Conservation (phyloP, 768 basidiomycete genomes). For the Russula griseocarnosa region DNA sequence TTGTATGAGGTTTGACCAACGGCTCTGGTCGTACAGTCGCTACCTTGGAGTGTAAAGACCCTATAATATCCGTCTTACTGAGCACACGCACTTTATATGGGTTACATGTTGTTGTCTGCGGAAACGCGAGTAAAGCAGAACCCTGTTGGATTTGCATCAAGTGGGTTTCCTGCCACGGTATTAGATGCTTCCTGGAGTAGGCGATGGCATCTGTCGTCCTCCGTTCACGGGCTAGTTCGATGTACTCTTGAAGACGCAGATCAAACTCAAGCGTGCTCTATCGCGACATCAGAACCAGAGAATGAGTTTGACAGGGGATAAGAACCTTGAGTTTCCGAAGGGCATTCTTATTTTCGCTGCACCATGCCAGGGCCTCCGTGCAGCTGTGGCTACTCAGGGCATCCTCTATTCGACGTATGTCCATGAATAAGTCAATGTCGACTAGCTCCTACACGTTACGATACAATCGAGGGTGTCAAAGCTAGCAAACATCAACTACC, state of each 20-base stretch:
- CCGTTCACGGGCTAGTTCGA: constrained; percentile 75
- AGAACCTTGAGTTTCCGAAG: constrained; percentile 85
- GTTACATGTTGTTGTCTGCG: constrained; percentile 62
- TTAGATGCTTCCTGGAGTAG: constrained; percentile 77
- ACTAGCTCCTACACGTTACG: constrained; percentile 60
- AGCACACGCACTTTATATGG: constrained; percentile 53
- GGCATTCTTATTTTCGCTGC: constrained; percentile 90
- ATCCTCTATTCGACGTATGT: constrained; percentile 80
- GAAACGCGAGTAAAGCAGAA: constrained; percentile 71
- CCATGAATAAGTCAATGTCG: constrained; percentile 87
- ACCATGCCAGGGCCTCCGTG: constrained; percentile 90
- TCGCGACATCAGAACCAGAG: constrained; percentile 6
- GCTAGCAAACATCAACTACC: not conserved
- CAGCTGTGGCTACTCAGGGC: constrained; percentile 75
- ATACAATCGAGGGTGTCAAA: constrained; percentile 17
- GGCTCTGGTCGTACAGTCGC: constrained; percentile 76
- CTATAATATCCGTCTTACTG: not conserved
- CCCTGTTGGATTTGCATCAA: constrained; percentile 71
- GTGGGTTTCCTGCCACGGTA: constrained; percentile 81
- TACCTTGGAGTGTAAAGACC: constrained; percentile 34
- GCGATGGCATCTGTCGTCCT: constrained; percentile 73
- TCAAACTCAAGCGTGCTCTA: constrained; percentile 96
- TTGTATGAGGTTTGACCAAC: constrained; percentile 72
- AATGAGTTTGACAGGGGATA: constrained; percentile 15
- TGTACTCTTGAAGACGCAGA: constrained; percentile 91